A percentile compares a stretch with the other conserved stretches of the same genome.
Conservation (phyloP, 495 filamentous ascomycete species). For the Schizothecium vesticola region DNA sequence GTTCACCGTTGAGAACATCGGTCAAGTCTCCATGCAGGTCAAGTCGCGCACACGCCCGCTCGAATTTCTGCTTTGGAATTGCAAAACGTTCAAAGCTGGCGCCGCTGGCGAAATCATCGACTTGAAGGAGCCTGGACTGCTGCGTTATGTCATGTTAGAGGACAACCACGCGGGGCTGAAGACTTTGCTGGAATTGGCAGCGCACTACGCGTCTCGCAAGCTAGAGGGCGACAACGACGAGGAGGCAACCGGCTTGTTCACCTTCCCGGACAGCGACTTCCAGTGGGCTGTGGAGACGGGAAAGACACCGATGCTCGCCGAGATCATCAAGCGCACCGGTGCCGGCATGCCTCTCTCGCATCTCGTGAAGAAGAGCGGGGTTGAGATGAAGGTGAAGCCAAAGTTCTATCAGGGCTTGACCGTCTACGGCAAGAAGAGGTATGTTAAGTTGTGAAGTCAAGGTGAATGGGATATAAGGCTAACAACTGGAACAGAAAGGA, state of each 20-base stretch:
- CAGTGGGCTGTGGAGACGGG: conserved; percentile 25
- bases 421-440: conserved; percentile 52
- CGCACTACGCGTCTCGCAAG: conserved; percentile 23
- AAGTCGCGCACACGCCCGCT: conserved; percentile 53
- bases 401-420: conserved; percentile 66
- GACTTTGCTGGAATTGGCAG: conserved; percentile 33
- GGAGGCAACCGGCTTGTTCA: conserved; percentile 27
- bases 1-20: conserved; percentile 68
- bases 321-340: conserved; percentile 45
- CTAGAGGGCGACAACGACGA: conserved; percentile 22
- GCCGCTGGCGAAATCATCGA: not conserved
- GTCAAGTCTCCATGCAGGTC: conserved; percentile 55
- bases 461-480: not conserved
- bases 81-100: conserved; percentile 10
- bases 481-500: not conserved
- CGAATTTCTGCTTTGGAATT: conserved; percentile 34
- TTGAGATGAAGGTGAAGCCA: conserved; percentile 54
- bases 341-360: conserved; percentile 59
- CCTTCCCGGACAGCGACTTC: conserved; percentile 30
- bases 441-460: not conserved
- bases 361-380: conserved; percentile 53
- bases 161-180: conserved; percentile 32
- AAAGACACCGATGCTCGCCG: conserved; percentile 35
- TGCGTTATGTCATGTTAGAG: conserved; percentile 31
- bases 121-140: conserved; percentile 11